These are phyloP conservation scores for Apiospora aurea DNA, from an alignment of 2,329 filamentous ascomycete species.

Conservation along the genomic window DNA sequence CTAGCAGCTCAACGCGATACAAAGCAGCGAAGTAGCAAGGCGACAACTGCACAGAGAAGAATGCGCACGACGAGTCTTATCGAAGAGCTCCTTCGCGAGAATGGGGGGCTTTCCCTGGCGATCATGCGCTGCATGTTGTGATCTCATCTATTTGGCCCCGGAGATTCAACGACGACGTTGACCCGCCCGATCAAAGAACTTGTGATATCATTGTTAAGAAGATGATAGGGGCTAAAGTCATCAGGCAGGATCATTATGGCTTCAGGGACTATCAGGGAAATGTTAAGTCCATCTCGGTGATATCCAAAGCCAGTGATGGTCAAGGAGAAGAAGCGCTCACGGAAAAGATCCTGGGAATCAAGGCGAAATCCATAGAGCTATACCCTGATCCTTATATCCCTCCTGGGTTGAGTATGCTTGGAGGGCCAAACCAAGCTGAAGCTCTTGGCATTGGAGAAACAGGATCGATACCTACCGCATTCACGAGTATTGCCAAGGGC, in stretches of 20 bases:
- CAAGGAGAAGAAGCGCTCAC: background rate
- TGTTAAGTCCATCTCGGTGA: slow-evolving; percentile 23
- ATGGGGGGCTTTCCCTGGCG: slow-evolving; percentile 57
- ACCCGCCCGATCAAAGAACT: slow-evolving; percentile 44
- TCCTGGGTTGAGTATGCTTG: slow-evolving; percentile 7
- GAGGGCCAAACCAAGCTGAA: background rate
- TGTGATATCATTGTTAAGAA: slow-evolving; percentile 38
- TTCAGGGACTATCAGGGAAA: slow-evolving; percentile 9
- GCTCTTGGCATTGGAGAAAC: background rate
- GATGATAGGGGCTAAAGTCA: slow-evolving; percentile 31
- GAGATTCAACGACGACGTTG: slow-evolving; percentile 41
- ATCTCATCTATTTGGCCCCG: slow-evolving; percentile 51
- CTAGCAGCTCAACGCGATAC: background rate
- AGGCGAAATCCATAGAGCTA: slow-evolving; percentile 26
- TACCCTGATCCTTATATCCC: slow-evolving; percentile 28
- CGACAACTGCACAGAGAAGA: background rate
- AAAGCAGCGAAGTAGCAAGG: background rate
- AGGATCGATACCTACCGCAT: background rate
- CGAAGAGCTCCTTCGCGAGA: slow-evolving; percentile 45
- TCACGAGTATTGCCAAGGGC: slow-evolving; percentile 5
- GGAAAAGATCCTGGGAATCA: slow-evolving; percentile 22
- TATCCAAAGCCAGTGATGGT: background rate
- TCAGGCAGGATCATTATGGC: slow-evolving; percentile 22
- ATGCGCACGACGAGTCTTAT: slow-evolving; percentile 23
- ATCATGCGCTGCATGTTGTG: slow-evolving; percentile 56